Evolutionary conservation across 805 yeast genomes (phyloP).

Genomic region (Sungouiozyma ichnusensis): DNA sequence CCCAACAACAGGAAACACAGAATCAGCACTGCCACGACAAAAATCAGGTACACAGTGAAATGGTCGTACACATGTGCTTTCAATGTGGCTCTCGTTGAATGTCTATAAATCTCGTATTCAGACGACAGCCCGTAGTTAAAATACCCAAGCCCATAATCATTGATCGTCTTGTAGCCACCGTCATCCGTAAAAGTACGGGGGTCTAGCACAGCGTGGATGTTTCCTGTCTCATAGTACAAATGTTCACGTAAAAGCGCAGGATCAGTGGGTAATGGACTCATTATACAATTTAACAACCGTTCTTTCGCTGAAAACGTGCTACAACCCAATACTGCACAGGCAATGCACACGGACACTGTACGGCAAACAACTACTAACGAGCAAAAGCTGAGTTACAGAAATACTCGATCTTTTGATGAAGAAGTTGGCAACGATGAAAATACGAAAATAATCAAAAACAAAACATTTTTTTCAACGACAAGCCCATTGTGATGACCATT

Average conservation of each 20-base stretch:
- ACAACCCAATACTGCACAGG: neutral
- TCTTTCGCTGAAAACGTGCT: neutral
- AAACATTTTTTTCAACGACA: no score
- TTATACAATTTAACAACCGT: slow-evolving; percentile 1
- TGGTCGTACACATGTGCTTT: slow-evolving; percentile 20
- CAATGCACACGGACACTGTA: neutral
- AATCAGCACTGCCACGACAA: slow-evolving; percentile 1
- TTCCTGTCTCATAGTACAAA: slow-evolving; percentile 26
- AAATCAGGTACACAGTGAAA: slow-evolving; percentile 11
- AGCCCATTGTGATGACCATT: no score
- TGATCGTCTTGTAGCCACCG: slow-evolving; percentile 25
- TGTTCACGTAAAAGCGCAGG: slow-evolving; percentile 30
- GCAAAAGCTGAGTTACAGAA: no score
- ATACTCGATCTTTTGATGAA: no score
- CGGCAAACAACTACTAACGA: neutral
- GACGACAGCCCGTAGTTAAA: slow-evolving; percentile 23
- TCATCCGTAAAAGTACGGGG: slow-evolving; percentile 20
- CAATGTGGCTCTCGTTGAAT: slow-evolving; percentile 10
- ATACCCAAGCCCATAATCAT: slow-evolving; percentile 26
- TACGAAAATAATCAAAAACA: no score
- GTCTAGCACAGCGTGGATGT: slow-evolving; percentile 20
- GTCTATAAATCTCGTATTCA: slow-evolving; percentile 16
- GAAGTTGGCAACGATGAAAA: no score
- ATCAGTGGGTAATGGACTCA: slow-evolving; percentile 31
- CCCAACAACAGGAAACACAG: neutral